Evolutionary conservation across 768 basidiomycete genomes (phyloP).

Genomic region (Rhodosporidiobolus odoratus): DNA sequence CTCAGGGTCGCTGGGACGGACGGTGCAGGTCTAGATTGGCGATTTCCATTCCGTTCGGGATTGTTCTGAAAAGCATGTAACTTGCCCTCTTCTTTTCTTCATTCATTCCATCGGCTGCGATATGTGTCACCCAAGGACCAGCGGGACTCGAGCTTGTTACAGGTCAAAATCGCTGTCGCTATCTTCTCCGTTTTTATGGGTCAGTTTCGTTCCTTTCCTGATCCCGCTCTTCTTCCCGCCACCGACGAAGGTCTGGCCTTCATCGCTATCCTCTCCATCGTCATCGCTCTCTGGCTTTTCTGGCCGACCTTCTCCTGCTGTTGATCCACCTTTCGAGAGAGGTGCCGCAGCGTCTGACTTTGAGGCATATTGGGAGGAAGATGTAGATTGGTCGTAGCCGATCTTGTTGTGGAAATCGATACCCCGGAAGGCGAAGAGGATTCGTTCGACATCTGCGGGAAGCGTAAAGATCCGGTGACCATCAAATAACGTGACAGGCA

Average conservation of each 20-base stretch:
- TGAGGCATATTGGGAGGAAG: constrained; percentile 18
- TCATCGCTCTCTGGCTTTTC: not conserved
- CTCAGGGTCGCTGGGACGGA: constrained; percentile 28
- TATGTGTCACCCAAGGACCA: too few relatives aligned
- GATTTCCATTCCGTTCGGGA: not conserved
- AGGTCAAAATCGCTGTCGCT: constrained; percentile 36
- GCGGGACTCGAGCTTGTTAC: not conserved
- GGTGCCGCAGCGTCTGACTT: constrained; percentile 29
- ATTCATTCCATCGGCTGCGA: not conserved
- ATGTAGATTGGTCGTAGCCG: constrained; percentile 13
- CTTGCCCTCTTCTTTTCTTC: not conserved
- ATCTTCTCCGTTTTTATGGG: constrained; percentile 6
- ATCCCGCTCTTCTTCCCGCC: constrained; percentile 36
- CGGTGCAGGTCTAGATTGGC: constrained; percentile 26
- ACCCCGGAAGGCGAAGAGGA: constrained; percentile 37
- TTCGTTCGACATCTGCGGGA: constrained; percentile 32
- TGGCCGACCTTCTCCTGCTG: constrained; percentile 7
- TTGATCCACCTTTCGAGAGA: constrained; percentile 4
- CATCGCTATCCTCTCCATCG: constrained; percentile 29
- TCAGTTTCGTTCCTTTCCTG: constrained; percentile 2
- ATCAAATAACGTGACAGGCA: fast-evolving
- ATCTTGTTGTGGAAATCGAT: constrained; percentile 38
- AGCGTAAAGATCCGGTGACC: not conserved
- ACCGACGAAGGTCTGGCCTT: constrained; percentile 31
- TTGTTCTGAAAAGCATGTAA: not conserved